phyloP scores from a whole-genome alignment of 2,329 filamentous ascomycete genomes.

The Trematosphaeria pertusa region DNA sequence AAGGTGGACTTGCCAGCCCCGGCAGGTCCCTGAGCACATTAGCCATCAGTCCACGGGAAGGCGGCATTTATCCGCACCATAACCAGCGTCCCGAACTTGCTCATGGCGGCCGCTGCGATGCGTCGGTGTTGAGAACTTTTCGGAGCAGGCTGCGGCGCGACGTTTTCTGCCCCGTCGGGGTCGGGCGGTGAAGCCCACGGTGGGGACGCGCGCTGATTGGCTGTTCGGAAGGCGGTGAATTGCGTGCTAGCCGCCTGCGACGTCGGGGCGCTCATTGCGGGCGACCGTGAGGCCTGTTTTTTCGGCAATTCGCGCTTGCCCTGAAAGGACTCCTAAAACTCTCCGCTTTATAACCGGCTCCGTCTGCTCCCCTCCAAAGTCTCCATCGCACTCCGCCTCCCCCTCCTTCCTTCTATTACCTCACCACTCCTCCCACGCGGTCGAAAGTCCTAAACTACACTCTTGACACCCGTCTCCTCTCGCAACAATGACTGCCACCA shows the following conservation, averaged over 20 bases:
- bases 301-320: conserved; percentile 33
- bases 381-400: conserved; percentile 22
- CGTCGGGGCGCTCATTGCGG: conserved; percentile 16
- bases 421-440: conserved; percentile 29
- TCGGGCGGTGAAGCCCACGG: conserved; percentile 19
- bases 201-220: neutral
- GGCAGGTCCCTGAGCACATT: conserved; percentile 70
- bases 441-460: conserved; percentile 50
- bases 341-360: conserved; percentile 39
- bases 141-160: neutral
- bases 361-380: conserved; percentile 22
- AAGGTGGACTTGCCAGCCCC: conserved; percentile 98
- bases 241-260: conserved; percentile 25
- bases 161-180: conserved; percentile 15
- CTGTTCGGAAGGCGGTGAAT: conserved; percentile 18
- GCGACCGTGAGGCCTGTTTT: conserved; percentile 27
- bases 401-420: conserved; percentile 19
- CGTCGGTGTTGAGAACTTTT: conserved; percentile 11
- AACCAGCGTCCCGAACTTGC: conserved; percentile 91
- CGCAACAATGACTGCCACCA: conserved; percentile 34
- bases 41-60: too few species aligned
- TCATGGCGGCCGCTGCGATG: conserved; percentile 63
- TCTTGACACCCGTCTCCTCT: conserved; percentile 23
- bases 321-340: conserved; percentile 16
- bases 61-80: conserved; percentile 69